Conservation (phyloP, 2,329 filamentous ascomycete species). For the Aspergillus thermomutatus region DNA sequence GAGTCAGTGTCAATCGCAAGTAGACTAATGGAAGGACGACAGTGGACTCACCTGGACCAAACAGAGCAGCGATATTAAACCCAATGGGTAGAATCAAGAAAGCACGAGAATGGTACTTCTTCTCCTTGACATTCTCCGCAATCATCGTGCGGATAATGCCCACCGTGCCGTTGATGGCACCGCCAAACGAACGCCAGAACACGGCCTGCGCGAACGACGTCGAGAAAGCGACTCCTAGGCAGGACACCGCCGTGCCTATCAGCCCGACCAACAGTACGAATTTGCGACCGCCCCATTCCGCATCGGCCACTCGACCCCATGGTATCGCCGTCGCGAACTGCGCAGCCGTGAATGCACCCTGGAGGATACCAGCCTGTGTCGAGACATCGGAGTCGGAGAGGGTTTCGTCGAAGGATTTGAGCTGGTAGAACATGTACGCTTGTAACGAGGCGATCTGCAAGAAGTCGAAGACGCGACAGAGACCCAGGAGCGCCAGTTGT, state of each 20-base stretch:
- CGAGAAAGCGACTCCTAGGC: constrained; percentile 66
- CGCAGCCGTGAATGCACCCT: constrained; percentile 72
- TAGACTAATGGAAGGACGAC: constrained; percentile 33
- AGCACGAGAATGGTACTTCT: constrained; percentile 56
- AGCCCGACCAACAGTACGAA: constrained; percentile 73
- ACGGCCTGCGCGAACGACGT: constrained; percentile 61
- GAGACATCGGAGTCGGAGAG: constrained; percentile 61
- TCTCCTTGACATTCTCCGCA: constrained; percentile 67
- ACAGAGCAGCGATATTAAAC: constrained; percentile 62
- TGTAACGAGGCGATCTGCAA: constrained; percentile 39
- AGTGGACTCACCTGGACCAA: constrained; percentile 41
- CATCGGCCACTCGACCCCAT: constrained; percentile 69
- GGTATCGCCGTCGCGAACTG: constrained; percentile 79
- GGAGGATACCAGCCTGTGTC: constrained; percentile 69
- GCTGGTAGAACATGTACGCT: constrained; percentile 80
- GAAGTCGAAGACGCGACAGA: constrained; percentile 42
- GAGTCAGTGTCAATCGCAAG: constrained; percentile 1
- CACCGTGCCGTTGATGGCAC: constrained; percentile 67
- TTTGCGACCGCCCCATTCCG: constrained; percentile 67
- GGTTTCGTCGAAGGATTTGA: constrained; percentile 66
- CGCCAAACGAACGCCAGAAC: constrained; percentile 64
- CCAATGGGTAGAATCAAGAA: constrained; percentile 63
- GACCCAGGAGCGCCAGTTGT: constrained; percentile 35
- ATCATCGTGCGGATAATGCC: constrained; percentile 72
- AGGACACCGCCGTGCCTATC: constrained; percentile 63